Base-by-base conservation (phyloP, 2,329 filamentous ascomycete species). In the Aspergillus luchuensis region DNA sequence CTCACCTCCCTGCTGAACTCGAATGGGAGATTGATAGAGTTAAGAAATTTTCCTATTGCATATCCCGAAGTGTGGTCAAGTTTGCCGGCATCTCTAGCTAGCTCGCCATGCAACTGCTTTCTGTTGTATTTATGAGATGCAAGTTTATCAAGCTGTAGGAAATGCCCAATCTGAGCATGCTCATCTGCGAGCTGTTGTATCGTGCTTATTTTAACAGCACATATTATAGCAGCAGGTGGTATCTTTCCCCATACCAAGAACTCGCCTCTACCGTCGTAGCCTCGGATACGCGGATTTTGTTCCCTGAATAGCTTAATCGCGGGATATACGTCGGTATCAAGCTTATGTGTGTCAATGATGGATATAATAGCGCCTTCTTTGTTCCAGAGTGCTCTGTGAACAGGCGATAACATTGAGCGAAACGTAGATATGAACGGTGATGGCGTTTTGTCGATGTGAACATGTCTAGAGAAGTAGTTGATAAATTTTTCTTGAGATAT, bases 401-500 rank as follows among this genome's bases (percentile, higher is more conserved):
- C 45, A 0, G 75, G 71, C 0, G 71, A 51, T 0, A 78, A 56
- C 1, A 69, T 68, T 0, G 67, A 65, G 0, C 45, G 53, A 5
- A 64, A 74, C 0, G 71, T 69, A 0, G 76, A 78, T 4, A 79
- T 76, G 10, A 78, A 76, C 0, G 76, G 75, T 0, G 72, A 71
- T 0, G 57, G 49, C 1, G 66, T 38, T 0, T 63, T 38, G 2
- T 63, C 21, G 17, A 63, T 70, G 0, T 62, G 66, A 0, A 74
- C 66, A 59, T 78, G 76, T 0, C 55, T 65, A 1, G 53, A 47
- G 7, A 75, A 64, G 13, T 67, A 60, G 0, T 58, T 6, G 0
- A 70, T 48, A 13, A 76, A 73, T 2, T 71, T 54, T 0, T 63
- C 39, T 0, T 54, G 21, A 0, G 62, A n/a, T 15, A 69, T 33